Base-by-base conservation (phyloP, 306 rosid species). In the Pterocarpus macrocarpus region DNA sequence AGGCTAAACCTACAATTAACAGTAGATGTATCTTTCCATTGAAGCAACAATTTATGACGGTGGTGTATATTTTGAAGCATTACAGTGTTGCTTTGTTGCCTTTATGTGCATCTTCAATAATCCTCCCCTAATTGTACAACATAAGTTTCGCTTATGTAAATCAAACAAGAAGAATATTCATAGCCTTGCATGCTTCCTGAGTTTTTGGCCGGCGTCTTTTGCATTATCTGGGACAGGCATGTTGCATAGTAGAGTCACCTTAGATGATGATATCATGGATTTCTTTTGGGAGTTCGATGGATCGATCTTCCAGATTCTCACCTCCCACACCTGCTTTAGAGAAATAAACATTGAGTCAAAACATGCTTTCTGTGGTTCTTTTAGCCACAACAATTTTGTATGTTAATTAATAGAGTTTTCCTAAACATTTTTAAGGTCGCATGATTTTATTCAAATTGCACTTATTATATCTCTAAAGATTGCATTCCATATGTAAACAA, bases 281-380 rank as follows among this genome's bases (percentile, higher is more conserved):
- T 43, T 85, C 7, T n/a, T 70, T 67, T 83, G 56, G 41, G 81
- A 35, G 83, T 85, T 73, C 32, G 90, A 85, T 69, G 87, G 87
- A 82, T 81, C 84, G 57, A 76, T 82, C 80, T 92, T 90, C 89
- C 87, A 89, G 0, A 92, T 57, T 14, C 39, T 57, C 32, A 90
- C 97, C 78, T 92, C 95, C 97, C 95, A 92, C 55, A 90, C 97
- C 85, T 81, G 81, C 1, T 45, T 55, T 7, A 55, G 4, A 39
- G 11, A 52, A 52, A n/a, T n/a, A 43, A 41, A 5, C 14, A 15
- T 28, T 32, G 35, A 4, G 33, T 36, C 56, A 41, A 30, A 41
- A 12, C 38, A 34, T 73, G 41, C 10, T 56, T 13, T 57, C 16
- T 57, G 8, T 7, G 28, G 50, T 35, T 36, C 5, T 56, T 22